phyloP scores from a whole-genome alignment of 306 rosid genomes.

The Rosa chinensis region DNA sequence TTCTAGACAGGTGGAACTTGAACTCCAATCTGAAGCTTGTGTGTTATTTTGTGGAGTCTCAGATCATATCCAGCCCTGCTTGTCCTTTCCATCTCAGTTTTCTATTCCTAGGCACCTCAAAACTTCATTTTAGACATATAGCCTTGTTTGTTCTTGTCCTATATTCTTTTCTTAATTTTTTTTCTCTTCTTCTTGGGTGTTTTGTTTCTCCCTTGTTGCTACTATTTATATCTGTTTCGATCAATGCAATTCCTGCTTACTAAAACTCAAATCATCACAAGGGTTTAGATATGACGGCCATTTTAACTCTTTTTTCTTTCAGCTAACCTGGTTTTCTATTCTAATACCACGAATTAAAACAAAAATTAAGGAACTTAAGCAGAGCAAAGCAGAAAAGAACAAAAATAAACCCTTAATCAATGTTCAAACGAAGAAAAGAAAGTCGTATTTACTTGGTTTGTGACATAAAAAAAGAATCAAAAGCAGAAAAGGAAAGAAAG shows the following conservation, averaged over 20 bases:
- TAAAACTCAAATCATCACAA: background rate
- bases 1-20: background rate
- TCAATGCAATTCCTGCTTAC: background rate
- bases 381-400: constrained; percentile 18
- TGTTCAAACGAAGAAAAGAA: constrained; percentile 32
- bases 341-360: constrained; percentile 4
- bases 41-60: too few species aligned
- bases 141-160: background rate
- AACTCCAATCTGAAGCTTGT: too few species aligned
- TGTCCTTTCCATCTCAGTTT: too few species aligned
- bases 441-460: constrained; percentile 40
- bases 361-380: constrained; percentile 10
- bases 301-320: background rate
- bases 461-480: constrained; percentile 10
- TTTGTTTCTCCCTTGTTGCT: background rate
- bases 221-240: background rate
- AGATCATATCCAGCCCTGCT: too few species aligned
- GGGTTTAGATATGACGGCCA: background rate
- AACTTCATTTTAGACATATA: background rate
- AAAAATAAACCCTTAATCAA: constrained; percentile 30
- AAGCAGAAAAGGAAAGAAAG: constrained; percentile 13
- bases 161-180: background rate
- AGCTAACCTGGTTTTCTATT: constrained; percentile 8
- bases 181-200: background rate
- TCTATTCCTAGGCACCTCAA: background rate